Base-by-base conservation (phyloP, 2,329 filamentous ascomycete species). In the Tolypocladium pustulatum region DNA sequence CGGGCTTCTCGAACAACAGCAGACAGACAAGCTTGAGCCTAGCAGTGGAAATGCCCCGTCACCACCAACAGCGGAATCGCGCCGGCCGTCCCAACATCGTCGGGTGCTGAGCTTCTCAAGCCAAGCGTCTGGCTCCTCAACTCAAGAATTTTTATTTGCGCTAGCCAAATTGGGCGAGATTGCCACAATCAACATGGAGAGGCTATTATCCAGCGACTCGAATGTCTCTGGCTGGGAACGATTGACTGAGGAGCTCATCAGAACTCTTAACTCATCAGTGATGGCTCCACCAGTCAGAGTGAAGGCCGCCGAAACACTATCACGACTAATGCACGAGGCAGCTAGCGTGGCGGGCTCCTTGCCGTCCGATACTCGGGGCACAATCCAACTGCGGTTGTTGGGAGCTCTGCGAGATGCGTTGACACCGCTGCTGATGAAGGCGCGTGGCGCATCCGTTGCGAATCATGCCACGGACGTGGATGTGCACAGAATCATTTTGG, bases 401-500 rank as follows among this genome's bases (percentile, higher is more conserved):
- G 76, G 82, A 58, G 84, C 88, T 20, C 77, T 90, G 54, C 83
- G 81, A 58, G 80, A 77, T 62, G 84, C 87, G 20, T 76, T 91
- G 1, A 59, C 58, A 4, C 67, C 71, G 4, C 71, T 93, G 0
- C 81, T 87, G 61, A 73, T 75, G 30, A 73, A 76, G 12, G 76
- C 81, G 36, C 76, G 81, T 2, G 75, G 80, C 12, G 74, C 74
- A 1, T 82, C 82, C 2, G 81, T 87, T 0, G 76, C 82, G 2
- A 81, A 78, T 13, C 82, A 85, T 57, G 74, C 84, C 0, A 85
- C 84, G 0, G 88, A 94, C 63, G 76, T 90, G 22, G 88, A 94
- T 58, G 89, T 96, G 20, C 91, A 96, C 69, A 87, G 87, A 62
- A 84, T 89, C 57, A 80, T 90, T 30, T 80, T 96, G 1, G 90